Evolutionary conservation across 176 grass and related monocot species (phyloP).

Genomic region (Poa pratensis): DNA sequence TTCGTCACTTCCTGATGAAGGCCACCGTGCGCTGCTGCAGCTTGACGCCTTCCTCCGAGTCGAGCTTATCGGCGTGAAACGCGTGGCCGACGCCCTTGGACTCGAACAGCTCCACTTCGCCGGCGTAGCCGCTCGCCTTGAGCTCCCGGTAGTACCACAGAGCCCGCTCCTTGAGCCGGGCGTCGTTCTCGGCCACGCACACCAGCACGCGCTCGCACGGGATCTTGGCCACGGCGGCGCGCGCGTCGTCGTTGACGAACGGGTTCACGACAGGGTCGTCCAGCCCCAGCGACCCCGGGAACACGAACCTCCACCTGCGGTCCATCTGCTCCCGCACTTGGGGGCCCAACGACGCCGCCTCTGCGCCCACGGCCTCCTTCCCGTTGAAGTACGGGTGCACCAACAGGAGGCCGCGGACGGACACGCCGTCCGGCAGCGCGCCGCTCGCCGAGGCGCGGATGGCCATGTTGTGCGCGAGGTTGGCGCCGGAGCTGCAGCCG

Average conservation of each 20-base stretch:
- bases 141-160: slow-evolving; percentile 56
- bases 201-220: slow-evolving; percentile 57
- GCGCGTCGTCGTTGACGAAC: slow-evolving; percentile 50
- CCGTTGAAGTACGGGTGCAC: slow-evolving; percentile 69
- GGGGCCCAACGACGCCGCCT: slow-evolving; percentile 22
- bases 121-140: slow-evolving; percentile 47
- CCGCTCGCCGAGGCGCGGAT: slow-evolving; percentile 39
- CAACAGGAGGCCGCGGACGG: slow-evolving; percentile 45
- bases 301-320: slow-evolving; percentile 47
- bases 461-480: slow-evolving; percentile 70
- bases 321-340: slow-evolving; percentile 42
- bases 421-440: slow-evolving; percentile 44
- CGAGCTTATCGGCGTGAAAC: slow-evolving; percentile 46
- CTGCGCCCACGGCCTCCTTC: slow-evolving; percentile 42
- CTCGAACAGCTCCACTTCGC: slow-evolving; percentile 53
- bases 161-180: slow-evolving; percentile 52
- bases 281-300: slow-evolving; percentile 49
- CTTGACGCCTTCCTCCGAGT: slow-evolving; percentile 33
- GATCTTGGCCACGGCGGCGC: slow-evolving; percentile 37
- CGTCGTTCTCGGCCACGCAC: slow-evolving; percentile 54
- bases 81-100: slow-evolving; percentile 55
- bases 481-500: slow-evolving; percentile 68
- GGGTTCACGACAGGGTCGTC: slow-evolving; percentile 57
- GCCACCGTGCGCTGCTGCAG: slow-evolving; percentile 43
- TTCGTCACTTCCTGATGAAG: slow-evolving; percentile 46